A percentile compares a stretch with the other conserved stretches of the same genome.
Conservation (phyloP, 768 basidiomycete genomes). For the Boletellus ananiceps region DNA sequence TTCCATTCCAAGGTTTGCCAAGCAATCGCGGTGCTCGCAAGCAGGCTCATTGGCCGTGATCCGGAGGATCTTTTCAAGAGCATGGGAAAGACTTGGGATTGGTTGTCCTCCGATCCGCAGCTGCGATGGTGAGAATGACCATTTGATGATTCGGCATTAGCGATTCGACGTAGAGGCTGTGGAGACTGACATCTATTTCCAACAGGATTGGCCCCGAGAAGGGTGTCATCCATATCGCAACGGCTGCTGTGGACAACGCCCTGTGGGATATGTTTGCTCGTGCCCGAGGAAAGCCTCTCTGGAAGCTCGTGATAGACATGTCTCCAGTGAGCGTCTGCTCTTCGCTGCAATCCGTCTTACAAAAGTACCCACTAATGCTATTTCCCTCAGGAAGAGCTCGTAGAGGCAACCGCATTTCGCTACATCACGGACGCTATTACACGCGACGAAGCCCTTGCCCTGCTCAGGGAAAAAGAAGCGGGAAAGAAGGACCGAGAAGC, state of each 20-base stretch:
- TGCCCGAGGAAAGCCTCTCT: slow-evolving; percentile 76
- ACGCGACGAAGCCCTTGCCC: slow-evolving; percentile 78
- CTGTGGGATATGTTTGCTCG: slow-evolving; percentile 93
- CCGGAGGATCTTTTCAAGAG: slow-evolving; percentile 77
- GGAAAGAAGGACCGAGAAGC: slow-evolving; percentile 77
- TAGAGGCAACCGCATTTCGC: slow-evolving; percentile 71
- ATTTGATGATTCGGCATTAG: background rate
- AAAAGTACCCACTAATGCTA: background rate
- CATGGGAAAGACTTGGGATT: slow-evolving; percentile 91
- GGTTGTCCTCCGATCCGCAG: slow-evolving; percentile 83
- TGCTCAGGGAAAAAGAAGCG: slow-evolving; percentile 73
- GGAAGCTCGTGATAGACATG: slow-evolving; percentile 93
- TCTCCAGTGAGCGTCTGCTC: slow-evolving; percentile 48
- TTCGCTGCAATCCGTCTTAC: background rate
- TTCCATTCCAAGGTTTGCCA: slow-evolving; percentile 57
- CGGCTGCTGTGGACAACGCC: slow-evolving; percentile 87
- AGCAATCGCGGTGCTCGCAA: slow-evolving; percentile 75
- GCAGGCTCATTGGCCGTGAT: slow-evolving; percentile 77
- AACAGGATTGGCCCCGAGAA: slow-evolving; percentile 89
- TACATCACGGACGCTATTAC: slow-evolving; percentile 95
- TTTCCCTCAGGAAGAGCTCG: slow-evolving; percentile 64
- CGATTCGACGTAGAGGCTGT: background rate
- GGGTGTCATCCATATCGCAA: slow-evolving; percentile 89
- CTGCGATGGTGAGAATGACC: slow-evolving; percentile 63
- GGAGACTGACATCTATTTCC: background rate